Base-by-base conservation (phyloP, 768 basidiomycete genomes). In the Leccinellum luteum region DNA sequence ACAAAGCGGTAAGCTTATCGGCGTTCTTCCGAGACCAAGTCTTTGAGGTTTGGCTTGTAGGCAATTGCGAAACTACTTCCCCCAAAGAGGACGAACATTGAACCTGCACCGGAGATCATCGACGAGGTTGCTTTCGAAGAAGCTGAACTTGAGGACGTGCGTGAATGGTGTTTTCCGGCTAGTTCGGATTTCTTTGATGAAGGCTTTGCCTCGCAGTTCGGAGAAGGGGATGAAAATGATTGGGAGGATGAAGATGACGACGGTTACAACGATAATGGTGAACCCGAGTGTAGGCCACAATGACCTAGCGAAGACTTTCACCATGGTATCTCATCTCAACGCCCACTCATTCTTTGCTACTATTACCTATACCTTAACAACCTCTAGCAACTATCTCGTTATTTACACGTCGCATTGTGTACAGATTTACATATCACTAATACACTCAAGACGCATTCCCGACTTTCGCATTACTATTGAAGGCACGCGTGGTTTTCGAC, bases 101-200 rank as follows among this genome's bases (percentile, higher is more conserved):
- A 87, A 7, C 92, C 92, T 15, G 77, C 74, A 61, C 89, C 91
- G 10, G 84, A 79, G 52, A 75, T 86, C 56, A 83, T 93, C 48
- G 87, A 89, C 60, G 81, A 88, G 61, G 87, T 78, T 28, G 76
- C 79, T 61, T 90, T 81, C 70, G 90, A 91, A 74, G 86, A 87
- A 73, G 84, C 82, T 72, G 86, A 86, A 74, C 82, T 90, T 76
- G 82, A 83, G 69, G 89, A 91, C 77, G 89, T 92, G 84, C 85
- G 90, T 88, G 79, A 78, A 75, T 81, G 81, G 78, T 84, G 81
- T 82, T 87, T 86, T 77, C 82, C 83, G 78, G 83, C 86, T 81
- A 80, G 81, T 70, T 77, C 80, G 69, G 80, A 80, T 71, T 90
- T 89, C 85, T 90, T 87, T 86, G 87, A 90, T 73, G 80, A 82